Percentiles rank a stretch among this genome's conserved stretches.
These are phyloP conservation scores for Aspergillus sp. DNA, from an alignment of 2,329 filamentous ascomycete species.

Conservation along the genomic window DNA sequence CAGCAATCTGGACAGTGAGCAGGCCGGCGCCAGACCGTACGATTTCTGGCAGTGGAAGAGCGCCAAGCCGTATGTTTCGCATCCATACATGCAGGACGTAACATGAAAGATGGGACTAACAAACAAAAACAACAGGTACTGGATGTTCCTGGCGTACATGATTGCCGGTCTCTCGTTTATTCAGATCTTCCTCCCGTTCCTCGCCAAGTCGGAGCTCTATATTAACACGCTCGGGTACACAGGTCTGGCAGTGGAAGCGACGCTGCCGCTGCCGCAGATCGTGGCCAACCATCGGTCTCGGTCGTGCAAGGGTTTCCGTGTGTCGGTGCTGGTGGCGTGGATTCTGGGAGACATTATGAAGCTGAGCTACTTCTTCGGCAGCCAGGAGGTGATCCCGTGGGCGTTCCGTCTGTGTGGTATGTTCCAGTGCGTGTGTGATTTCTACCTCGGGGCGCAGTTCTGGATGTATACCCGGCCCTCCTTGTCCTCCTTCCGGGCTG, in stretches of 20 bases:
- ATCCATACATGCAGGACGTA: not conserved
- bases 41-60: constrained; percentile 64
- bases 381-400: constrained; percentile 43
- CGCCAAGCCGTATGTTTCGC: constrained; percentile 47
- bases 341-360: constrained; percentile 50
- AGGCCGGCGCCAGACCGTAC: constrained; percentile 49
- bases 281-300: constrained; percentile 46
- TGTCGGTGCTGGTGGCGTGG: constrained; percentile 49
- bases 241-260: constrained; percentile 48
- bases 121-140: constrained; percentile 45
- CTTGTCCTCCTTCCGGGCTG: constrained; percentile 12
- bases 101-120: not conserved
- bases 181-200: constrained; percentile 52
- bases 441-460: constrained; percentile 47
- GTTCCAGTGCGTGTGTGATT: constrained; percentile 49
- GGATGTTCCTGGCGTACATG: constrained; percentile 57
- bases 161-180: constrained; percentile 47
- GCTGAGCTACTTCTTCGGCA: constrained; percentile 50
- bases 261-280: constrained; percentile 48
- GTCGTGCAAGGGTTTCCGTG: constrained; percentile 49
- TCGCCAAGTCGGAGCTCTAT: constrained; percentile 42
- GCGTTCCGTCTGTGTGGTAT: constrained; percentile 49
- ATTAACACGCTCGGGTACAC: constrained; percentile 44
- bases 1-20: constrained; percentile 23
- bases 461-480: constrained; percentile 42